Percentiles rank a stretch among this genome's conserved stretches.
phyloP scores from a whole-genome alignment of 257 asterid species.

The Cynanchum wilfordii region DNA sequence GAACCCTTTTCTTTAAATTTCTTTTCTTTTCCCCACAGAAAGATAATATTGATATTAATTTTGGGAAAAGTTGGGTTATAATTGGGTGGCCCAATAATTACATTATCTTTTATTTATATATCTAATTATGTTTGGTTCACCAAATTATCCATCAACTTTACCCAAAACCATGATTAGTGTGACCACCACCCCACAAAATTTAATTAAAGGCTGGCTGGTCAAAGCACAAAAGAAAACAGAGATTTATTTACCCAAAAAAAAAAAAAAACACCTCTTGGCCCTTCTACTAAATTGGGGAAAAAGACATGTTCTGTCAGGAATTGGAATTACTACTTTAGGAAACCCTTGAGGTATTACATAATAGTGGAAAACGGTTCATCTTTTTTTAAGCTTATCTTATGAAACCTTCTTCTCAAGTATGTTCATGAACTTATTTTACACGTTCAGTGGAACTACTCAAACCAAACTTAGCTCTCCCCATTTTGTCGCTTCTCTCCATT shows the following conservation, averaged over 20 bases:
- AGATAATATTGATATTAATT: neutral
- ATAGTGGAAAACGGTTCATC: neutral
- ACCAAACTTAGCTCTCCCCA: neutral
- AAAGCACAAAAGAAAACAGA: too few species aligned
- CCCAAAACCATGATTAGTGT: neutral
- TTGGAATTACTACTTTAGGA: neutral
- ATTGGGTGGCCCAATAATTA: conserved; percentile 3
- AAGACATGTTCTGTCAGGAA: neutral
- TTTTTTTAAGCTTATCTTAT: neutral
- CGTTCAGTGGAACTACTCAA: neutral
- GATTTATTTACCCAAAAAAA: too few species aligned
- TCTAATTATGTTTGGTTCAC: neutral
- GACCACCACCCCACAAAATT: neutral
- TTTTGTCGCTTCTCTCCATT: neutral
- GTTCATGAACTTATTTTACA: neutral
- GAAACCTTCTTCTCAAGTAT: neutral
- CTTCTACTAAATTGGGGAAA: too few species aligned
- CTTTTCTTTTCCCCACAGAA: too few species aligned
- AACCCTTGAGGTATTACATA: neutral
- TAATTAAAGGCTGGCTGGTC: neutral
- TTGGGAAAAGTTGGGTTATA: neutral
- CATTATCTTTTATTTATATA: neutral
- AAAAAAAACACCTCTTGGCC: too few species aligned
- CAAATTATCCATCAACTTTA: neutral
- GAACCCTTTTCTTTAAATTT: neutral